Percentiles rank a stretch among this genome's conserved stretches.
Conservation (phyloP, 106 monocot species). For the Cymbidium sinense region DNA sequence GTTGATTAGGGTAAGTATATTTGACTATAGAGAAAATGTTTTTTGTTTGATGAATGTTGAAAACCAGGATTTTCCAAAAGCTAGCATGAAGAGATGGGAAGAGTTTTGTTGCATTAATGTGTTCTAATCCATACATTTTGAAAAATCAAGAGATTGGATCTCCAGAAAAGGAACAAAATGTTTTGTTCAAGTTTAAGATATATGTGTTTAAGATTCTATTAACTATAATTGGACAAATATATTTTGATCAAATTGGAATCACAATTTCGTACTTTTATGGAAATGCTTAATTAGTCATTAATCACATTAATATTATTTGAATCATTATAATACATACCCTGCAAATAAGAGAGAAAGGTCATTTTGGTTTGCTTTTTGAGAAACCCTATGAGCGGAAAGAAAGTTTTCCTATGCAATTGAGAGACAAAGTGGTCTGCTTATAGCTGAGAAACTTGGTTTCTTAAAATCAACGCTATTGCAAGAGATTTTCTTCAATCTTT, state of each 20-base stretch:
- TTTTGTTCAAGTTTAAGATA: background rate
- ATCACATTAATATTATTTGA: too few species aligned
- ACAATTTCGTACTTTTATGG: too few species aligned
- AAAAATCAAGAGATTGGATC: background rate
- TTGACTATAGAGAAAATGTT: background rate
- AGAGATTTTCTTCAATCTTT: constrained; percentile 60
- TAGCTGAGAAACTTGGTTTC: constrained; percentile 89
- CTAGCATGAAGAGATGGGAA: background rate
- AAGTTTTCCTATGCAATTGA: constrained; percentile 51
- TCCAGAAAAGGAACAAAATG: background rate
- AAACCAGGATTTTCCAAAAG: background rate
- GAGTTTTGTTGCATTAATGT: background rate
- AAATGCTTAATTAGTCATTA: too few species aligned
- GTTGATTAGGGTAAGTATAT: background rate
- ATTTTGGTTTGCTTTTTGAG: too few species aligned
- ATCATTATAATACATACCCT: too few species aligned
- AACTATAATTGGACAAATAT: too few species aligned
- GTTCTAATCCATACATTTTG: background rate
- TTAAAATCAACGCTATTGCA: constrained; percentile 86
- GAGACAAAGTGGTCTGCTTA: constrained; percentile 74
- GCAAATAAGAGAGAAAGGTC: too few species aligned
- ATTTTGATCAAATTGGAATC: too few species aligned
- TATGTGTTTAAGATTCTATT: too few species aligned
- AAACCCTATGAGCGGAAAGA: too few species aligned
- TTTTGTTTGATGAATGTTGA: background rate